Conservation (phyloP, 768 basidiomycete genomes). For the Tubosaeta sp. region DNA sequence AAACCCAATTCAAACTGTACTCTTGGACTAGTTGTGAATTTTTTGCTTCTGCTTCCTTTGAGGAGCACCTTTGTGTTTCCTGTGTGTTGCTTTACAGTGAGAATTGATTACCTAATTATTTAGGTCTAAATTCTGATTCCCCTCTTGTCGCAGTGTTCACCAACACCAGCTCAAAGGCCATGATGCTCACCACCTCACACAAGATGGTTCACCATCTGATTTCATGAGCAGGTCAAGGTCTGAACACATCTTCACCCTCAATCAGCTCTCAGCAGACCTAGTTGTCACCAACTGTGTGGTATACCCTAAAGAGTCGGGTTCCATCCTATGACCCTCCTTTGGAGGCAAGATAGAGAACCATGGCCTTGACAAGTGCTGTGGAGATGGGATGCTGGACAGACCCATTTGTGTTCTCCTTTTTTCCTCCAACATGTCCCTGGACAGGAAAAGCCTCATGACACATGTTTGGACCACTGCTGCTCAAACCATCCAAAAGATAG, state of each 20-base stretch:
- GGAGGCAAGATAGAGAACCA: slow-evolving; percentile 10
- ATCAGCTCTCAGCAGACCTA: slow-evolving; percentile 59
- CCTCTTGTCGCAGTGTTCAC: not conserved
- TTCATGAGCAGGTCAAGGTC: slow-evolving; percentile 79
- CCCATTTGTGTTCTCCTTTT: slow-evolving; percentile 1
- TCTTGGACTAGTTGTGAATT: slow-evolving; percentile 11
- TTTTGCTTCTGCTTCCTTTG: slow-evolving; percentile 18
- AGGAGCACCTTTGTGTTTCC: slow-evolving; percentile 6
- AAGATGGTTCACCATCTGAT: slow-evolving; percentile 30
- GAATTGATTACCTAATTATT: too few relatives aligned
- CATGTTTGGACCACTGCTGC: not conserved
- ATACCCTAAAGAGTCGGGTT: slow-evolving; percentile 58
- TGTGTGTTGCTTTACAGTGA: too few relatives aligned
- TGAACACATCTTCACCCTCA: slow-evolving; percentile 64
- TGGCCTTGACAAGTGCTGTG: slow-evolving; percentile 49
- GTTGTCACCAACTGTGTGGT: slow-evolving; percentile 53
- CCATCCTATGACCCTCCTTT: slow-evolving; percentile 40
- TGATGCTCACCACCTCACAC: slow-evolving; percentile 38
- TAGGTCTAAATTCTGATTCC: too few relatives aligned
- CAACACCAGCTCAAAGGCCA: slow-evolving; percentile 49
- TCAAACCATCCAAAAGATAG: not conserved
- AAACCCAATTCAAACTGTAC: slow-evolving; percentile 14
- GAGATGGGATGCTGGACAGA: slow-evolving; percentile 39
- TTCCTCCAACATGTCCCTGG: slow-evolving; percentile 8
- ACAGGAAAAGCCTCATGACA: slow-evolving; percentile 5